Base-by-base conservation (phyloP, 768 basidiomycete species). In the Kwoniella dejecticola region DNA sequence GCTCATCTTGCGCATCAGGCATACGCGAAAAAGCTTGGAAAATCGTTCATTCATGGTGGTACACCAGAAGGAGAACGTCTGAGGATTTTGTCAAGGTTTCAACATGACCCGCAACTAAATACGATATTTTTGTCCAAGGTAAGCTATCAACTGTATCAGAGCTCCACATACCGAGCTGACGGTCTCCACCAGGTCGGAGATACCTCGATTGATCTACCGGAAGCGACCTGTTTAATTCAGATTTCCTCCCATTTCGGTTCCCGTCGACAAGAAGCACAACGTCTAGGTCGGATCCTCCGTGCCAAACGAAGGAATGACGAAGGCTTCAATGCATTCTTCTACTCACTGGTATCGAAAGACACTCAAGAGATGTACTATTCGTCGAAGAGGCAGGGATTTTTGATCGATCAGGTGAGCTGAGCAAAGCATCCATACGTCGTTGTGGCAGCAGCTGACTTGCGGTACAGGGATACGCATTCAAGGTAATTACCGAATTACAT, bases 281-380 rank as follows among this genome's bases (percentile, higher is more conserved):
- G 95, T 61, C 82, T 99, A 56, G 94, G 92, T 91, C 92, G 96
- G 46, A 99, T 99, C 71, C 81, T 99, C 45, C 89, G 96, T 46
- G 96, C 96, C 8, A 99, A 99, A 79, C 85, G 96, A 61, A 84
- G 96, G 66, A 99, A 99, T 74, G 96, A 99, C 72, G 96, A 98
- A 80, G 96, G 96, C 0, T 99, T 99, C 82, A 99, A 99, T 66
- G 96, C 96, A 23, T 99, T 98, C 82, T 99, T 99, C 81, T 99
- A 99, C 79, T 97, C 96, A 30, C 86, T 99, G 6, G 96, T 99
- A 31, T 97, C 94, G 24, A 96, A 96, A 79, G 95, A 97, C 80
- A 99, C 95, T 3, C 92, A 96, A 74, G 96, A 98, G 81, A 98
- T 98, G 92, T 99, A 88, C 80, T 99, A 97, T 83, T 94, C 91